phyloP scores from a whole-genome alignment of 805 yeast species.

The Zygoascus tannicola region DNA sequence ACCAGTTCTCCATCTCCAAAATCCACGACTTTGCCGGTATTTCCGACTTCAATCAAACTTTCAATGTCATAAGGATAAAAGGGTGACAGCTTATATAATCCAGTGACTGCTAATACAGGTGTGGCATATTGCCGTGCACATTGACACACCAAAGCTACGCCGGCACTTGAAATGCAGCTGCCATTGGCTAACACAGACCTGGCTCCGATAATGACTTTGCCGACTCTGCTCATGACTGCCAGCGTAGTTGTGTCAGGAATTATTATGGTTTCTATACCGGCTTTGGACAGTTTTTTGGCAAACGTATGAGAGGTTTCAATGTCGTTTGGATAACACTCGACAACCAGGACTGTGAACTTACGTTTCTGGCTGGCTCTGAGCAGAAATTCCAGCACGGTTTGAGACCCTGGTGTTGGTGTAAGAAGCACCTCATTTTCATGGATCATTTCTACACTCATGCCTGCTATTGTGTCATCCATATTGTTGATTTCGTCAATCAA shows the following conservation, averaged over 20 bases:
- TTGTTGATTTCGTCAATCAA: slow-evolving; percentile 84
- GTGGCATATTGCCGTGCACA: slow-evolving; percentile 92
- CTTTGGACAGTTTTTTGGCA: slow-evolving; percentile 69
- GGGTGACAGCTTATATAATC: slow-evolving; percentile 86
- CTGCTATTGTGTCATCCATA: slow-evolving; percentile 83
- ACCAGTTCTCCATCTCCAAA: slow-evolving; percentile 62
- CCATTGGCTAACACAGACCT: slow-evolving; percentile 93
- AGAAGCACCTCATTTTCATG: slow-evolving; percentile 67
- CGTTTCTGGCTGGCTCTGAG: slow-evolving; percentile 82
- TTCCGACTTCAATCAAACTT: slow-evolving; percentile 80
- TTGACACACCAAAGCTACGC: slow-evolving; percentile 87
- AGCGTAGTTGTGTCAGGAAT: slow-evolving; percentile 89
- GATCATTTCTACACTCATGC: slow-evolving; percentile 84
- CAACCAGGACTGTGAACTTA: slow-evolving; percentile 77
- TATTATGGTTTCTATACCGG: slow-evolving; percentile 80
- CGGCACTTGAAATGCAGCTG: slow-evolving; percentile 81
- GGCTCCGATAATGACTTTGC: slow-evolving; percentile 90
- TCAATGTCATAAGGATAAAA: slow-evolving; percentile 84
- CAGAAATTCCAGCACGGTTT: slow-evolving; percentile 79
- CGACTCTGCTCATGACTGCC: slow-evolving; percentile 95
- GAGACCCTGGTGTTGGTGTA: slow-evolving; percentile 92
- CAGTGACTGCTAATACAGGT: slow-evolving; percentile 95
- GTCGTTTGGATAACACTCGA: slow-evolving; percentile 88
- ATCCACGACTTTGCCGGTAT: slow-evolving; percentile 78
- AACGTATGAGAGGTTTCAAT: slow-evolving; percentile 67